These are phyloP conservation scores for Eleusine coracana DNA, from an alignment of 176 grass and related monocot species.

Conservation along the genomic window DNA sequence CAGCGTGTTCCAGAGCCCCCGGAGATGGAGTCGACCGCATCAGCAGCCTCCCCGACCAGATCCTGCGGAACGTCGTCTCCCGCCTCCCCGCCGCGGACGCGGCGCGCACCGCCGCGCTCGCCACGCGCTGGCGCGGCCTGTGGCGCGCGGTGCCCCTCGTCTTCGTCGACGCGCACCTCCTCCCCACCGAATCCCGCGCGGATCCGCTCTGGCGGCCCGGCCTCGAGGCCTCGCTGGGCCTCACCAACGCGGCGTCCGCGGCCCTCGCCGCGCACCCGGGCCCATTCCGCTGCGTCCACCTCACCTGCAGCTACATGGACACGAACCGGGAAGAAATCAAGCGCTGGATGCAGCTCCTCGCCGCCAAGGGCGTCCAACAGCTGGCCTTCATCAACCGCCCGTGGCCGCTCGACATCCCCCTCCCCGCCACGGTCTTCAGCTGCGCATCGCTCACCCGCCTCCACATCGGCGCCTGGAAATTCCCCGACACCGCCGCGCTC, in stretches of 20 bases:
- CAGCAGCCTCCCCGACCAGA: neutral
- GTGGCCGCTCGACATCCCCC: neutral
- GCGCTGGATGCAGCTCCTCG: neutral
- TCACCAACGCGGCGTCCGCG: neutral
- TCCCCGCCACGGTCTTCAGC: neutral
- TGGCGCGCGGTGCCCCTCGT: slow-evolving; percentile 1
- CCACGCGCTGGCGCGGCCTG: neutral
- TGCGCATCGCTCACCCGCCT: neutral
- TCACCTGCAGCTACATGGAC: neutral
- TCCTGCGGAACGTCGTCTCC: neutral
- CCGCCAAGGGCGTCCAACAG: neutral
- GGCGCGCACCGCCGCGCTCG: neutral
- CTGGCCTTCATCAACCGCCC: neutral
- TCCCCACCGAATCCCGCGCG: neutral
- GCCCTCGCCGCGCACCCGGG: neutral
- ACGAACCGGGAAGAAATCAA: neutral
- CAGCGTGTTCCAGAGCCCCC: neutral
- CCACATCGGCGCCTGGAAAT: slow-evolving; percentile 1
- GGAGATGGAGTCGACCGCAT: neutral
- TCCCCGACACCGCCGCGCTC: neutral
- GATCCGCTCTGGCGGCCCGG: neutral
- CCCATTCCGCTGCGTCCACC: neutral
- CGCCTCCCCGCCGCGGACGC: neutral
- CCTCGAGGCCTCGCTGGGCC: neutral
- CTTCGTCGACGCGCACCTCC: neutral